Base-by-base conservation (phyloP, 441 rosid genomes). In the Breynia disticha region DNA sequence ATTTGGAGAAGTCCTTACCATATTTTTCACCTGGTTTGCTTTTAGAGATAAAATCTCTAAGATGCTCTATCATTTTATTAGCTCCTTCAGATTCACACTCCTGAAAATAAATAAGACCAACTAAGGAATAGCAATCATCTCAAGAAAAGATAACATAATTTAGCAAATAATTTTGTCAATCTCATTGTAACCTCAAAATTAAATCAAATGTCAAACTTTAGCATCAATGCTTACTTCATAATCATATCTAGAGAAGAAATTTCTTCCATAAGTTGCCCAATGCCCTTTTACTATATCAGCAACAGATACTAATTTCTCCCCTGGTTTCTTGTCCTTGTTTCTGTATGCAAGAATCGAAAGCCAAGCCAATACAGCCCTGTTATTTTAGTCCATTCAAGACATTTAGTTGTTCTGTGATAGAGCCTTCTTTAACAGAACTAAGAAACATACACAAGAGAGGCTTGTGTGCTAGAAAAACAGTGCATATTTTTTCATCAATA, bases 361-460 rank as follows among this genome's bases (percentile, higher is more conserved):
- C 97, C 97, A 93, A 43, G 99, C 96, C 62, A 93, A 73, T 28
- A 89, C 93, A 71, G 97, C 95, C 98, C 96, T 86, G 79, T 57
- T 46, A 75, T 54, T 62, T 50, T 10, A 17, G 51, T 58, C 66
- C 10, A 15, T 21, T 1, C 13, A n/a, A 10, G 15, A 16, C 41
- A 35, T 20, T 48, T 12, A 11, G 44, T 15, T 9, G 9, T 11
- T 41, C n/a, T 41, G 44, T n/a, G n/a, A n/a, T n/a, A 41, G 3
- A 41, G 44, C 44, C 44, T 41, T 41, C 15, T 3, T 0, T 3
- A 41, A 41, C 44, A 41, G n/a, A 41, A 41, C 3, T 41, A 41
- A 15, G n/a, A 41, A 28, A 28, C 35, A 28, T 28, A 28, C 35
- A 28, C 35, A 9, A 28, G 35, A 28, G 7, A 28, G 35, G 35